Conservation (phyloP, 306 rosid species). For the Gleditsia sinensis region DNA sequence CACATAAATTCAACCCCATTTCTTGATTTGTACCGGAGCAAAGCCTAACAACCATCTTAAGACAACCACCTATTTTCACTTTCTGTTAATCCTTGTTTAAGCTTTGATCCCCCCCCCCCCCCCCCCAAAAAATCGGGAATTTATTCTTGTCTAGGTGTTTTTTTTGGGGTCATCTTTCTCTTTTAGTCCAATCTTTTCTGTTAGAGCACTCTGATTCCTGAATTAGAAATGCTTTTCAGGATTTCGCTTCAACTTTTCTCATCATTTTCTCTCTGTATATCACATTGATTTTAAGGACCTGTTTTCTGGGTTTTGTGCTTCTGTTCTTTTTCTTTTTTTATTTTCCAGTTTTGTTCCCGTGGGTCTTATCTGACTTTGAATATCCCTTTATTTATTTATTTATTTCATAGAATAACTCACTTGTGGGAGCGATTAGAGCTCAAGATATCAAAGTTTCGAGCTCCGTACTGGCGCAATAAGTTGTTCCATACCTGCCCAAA, state of each 20-base stretch:
- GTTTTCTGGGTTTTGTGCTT: neutral
- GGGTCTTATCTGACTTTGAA: slow-evolving; percentile 18
- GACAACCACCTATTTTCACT: slow-evolving; percentile 29
- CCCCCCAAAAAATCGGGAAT: neutral
- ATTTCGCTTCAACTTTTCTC: slow-evolving; percentile 18
- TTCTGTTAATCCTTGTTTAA: neutral
- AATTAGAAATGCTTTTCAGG: slow-evolving; percentile 21
- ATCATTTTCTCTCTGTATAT: neutral
- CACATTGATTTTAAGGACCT: slow-evolving; percentile 2
- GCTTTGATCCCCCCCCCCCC: slow-evolving; percentile 25
- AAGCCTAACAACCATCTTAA: neutral
- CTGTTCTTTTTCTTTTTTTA: neutral
- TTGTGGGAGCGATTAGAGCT: neutral
- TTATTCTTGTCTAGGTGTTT: neutral
- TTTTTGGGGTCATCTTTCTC: neutral
- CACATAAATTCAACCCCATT: slow-evolving; percentile 14
- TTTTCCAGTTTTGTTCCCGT: neutral
- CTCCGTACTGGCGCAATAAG: neutral
- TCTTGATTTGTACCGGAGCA: neutral
- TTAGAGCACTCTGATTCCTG: slow-evolving; percentile 3
- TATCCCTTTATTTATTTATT: neutral
- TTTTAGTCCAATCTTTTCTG: slow-evolving; percentile 1
- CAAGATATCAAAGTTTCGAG: slow-evolving; percentile 23
- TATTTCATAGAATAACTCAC: neutral
- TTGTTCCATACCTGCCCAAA: slow-evolving; percentile 17